Base-by-base conservation (phyloP, 352 stramenopile species). In the Pythium aristosporum region DNA sequence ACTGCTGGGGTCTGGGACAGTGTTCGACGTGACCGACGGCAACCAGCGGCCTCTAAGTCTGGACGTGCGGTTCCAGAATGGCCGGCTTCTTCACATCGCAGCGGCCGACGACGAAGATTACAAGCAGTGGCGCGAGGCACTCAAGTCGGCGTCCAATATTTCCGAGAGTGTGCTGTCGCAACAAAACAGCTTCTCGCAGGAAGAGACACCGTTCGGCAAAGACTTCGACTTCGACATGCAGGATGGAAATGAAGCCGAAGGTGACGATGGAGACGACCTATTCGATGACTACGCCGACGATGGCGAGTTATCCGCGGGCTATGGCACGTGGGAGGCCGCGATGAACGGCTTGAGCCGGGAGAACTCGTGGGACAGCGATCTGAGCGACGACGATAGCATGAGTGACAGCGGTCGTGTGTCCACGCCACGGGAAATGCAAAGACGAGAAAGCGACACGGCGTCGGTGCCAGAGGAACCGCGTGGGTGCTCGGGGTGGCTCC, bases 11-110 rank as follows among this genome's bases (percentile, higher is more conserved):
- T 84, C 76, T 13, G 83, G 83, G 1, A 65, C 85, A n/a, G 81
- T 92, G 12, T 88, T 91, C 30, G 80, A 89, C 20, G 81, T 87
- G 25, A 42, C 73, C 0, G 72, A 81, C 8, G 79, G 83, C 11
- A 67, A 85, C 46, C 65, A 77, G n/a, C 74, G 80, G 4, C 81
- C 83, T 7, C 85, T 89, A 56, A 87, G 79, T 50, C 57, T 92
- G 10, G 74, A 82, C 25, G 73, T 92, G 52, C 83, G 80, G 2
- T 92, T 92, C 56, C 83, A 89, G 50, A 89, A 92, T 47, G 83
- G 83, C 0, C 78, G 81, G 2, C 64, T 91, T 21, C 75, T 92
- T 5, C 72, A 92, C 32, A 71, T 88, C 3, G 83, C 85, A 7
- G 79, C 83, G 9, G 68, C 80, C 11, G 83, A 84, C 11, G 53